A percentile compares a stretch with the other conserved stretches of the same genome.
phyloP scores from a whole-genome alignment of 257 asterid genomes.

The Nicotiana undulata region DNA sequence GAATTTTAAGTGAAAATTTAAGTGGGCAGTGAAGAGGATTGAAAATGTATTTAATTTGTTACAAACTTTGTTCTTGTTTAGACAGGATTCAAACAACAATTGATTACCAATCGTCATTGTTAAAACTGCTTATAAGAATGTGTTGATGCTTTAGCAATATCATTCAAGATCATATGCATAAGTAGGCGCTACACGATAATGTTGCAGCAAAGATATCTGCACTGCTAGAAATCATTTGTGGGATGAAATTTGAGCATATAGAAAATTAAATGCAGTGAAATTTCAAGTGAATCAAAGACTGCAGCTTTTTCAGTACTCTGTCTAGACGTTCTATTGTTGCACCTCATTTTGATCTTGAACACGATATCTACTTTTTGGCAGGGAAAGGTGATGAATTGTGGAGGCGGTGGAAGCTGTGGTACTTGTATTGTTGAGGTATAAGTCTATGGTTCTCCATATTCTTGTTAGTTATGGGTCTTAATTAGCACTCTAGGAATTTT shows the following conservation, averaged over 20 bases:
- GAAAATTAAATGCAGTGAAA: neutral
- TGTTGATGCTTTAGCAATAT: neutral
- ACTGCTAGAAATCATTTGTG: neutral
- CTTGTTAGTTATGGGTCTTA: neutral
- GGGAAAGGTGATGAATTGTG: conserved; percentile 13
- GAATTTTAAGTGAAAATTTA: neutral
- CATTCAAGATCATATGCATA: neutral
- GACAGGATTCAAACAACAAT: neutral
- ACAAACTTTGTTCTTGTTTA: neutral
- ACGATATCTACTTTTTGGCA: neutral
- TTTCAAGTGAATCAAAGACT: neutral
- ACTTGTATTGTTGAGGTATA: conserved; percentile 89
- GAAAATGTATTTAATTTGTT: neutral
- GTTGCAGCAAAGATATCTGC: neutral
- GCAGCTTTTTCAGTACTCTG: neutral
- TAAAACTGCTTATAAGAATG: neutral
- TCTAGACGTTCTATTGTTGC: neutral
- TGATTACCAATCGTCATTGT: neutral
- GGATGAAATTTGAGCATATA: neutral
- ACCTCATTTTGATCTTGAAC: neutral
- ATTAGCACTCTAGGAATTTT: neutral
- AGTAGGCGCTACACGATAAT: neutral
- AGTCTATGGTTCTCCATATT: neutral
- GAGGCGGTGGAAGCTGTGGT: conserved; percentile 70
- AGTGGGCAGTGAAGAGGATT: neutral